Percentiles rank a stretch among this genome's conserved stretches.
phyloP scores from a whole-genome alignment of 129 eudicot genomes.

The Chrysanthemum seticuspe region DNA sequence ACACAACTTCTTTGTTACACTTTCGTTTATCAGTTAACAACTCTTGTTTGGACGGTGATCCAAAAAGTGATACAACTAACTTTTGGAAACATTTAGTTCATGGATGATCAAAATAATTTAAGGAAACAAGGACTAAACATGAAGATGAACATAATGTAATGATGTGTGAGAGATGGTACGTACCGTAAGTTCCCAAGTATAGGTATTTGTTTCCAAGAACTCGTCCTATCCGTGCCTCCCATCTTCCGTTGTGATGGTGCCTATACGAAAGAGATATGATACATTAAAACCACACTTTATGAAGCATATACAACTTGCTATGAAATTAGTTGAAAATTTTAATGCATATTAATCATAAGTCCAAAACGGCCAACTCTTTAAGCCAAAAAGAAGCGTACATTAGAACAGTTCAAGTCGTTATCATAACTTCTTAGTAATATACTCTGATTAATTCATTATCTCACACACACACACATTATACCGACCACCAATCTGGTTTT shows the following conservation, averaged over 20 bases:
- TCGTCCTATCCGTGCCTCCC: conserved; percentile 98
- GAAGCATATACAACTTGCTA: not conserved
- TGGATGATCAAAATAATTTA: not conserved
- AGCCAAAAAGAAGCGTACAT: not conserved
- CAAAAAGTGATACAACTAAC: not conserved
- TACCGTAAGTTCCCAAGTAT: conserved; percentile 90
- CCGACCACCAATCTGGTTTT: not conserved
- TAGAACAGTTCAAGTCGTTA: conserved; percentile 7
- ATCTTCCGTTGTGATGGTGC: conserved; percentile 92
- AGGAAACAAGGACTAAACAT: not conserved
- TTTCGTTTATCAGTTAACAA: not conserved
- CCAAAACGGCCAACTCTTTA: not conserved
- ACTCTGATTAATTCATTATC: not conserved
- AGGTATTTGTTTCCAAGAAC: conserved; percentile 77
- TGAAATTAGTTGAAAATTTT: not conserved
- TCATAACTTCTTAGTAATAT: not conserved
- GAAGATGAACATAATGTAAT: not conserved
- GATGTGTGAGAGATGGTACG: conserved; percentile 17
- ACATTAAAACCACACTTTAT: not conserved
- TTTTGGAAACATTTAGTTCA: not conserved
- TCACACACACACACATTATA: not conserved
- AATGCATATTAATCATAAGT: not conserved
- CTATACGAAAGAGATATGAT: conserved; percentile 34
- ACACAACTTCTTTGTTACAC: not conserved
- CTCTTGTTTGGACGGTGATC: not conserved